phyloP scores from a whole-genome alignment of 1,284 basidiomycete species.

The Albatrellus sp. region DNA sequence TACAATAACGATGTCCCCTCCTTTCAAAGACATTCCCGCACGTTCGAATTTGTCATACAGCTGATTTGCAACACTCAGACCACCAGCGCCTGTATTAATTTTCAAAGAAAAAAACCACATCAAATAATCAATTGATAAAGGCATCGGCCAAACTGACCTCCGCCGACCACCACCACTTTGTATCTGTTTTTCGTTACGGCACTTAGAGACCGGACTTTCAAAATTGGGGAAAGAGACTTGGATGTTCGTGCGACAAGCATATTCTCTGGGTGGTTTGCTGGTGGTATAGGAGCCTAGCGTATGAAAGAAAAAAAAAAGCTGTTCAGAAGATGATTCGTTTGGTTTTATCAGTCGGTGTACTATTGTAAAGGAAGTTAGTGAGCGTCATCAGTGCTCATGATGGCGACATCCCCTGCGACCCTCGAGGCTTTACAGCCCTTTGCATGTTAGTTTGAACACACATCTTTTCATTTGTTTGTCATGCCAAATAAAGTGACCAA shows the following conservation, averaged over 20 bases:
- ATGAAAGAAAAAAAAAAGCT: no score
- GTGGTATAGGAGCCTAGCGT: no score
- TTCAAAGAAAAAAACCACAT: neutral
- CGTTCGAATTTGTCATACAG: slow-evolving; percentile 69
- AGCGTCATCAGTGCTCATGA: slow-evolving; percentile 1
- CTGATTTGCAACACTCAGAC: slow-evolving; percentile 72
- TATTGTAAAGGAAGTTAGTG: no score
- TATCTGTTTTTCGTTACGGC: slow-evolving; percentile 32
- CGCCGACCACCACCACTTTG: slow-evolving; percentile 56
- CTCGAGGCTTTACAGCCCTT: no score
- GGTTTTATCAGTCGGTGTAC: no score
- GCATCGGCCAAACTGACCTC: slow-evolving; percentile 29
- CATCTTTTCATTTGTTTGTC: no score
- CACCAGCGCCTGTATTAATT: slow-evolving; percentile 50
- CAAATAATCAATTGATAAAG: neutral
- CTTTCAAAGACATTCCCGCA: slow-evolving; percentile 53
- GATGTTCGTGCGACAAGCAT: slow-evolving; percentile 6
- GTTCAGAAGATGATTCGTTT: no score
- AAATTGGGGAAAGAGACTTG: slow-evolving; percentile 3
- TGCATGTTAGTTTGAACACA: no score
- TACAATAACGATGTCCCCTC: slow-evolving; percentile 75
- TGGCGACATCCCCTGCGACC: slow-evolving; percentile 1
- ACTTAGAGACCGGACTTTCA: slow-evolving; percentile 21
- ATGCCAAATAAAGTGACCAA: no score
- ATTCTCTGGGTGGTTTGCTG: neutral